These are phyloP conservation scores for Crithidia sp. DNA, from an alignment of 208 protist genomes.

Conservation along the genomic window DNA sequence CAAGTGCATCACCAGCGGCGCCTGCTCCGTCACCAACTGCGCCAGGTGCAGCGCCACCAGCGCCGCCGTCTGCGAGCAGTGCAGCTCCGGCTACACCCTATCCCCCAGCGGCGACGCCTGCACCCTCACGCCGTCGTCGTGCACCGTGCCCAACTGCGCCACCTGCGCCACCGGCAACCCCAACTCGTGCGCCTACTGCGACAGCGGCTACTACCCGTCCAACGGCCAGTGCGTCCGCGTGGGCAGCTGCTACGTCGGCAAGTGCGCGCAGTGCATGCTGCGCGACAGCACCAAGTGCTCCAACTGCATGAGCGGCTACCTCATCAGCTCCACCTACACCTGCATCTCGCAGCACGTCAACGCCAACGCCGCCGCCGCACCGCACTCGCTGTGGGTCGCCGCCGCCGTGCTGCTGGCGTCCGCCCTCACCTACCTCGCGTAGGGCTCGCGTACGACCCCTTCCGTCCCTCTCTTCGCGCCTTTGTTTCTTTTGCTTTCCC, in stretches of 20 bases:
- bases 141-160: conserved; percentile 16
- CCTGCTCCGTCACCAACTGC: conserved; percentile 2
- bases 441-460: neutral
- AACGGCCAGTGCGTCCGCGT: conserved; percentile 17
- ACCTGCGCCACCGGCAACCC: conserved; percentile 6
- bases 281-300: conserved; percentile 23
- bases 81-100: neutral
- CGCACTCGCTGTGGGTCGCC: conserved; percentile 11
- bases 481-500: too few relatives aligned
- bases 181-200: conserved; percentile 8
- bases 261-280: conserved; percentile 24
- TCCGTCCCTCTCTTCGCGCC: too few relatives aligned
- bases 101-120: too few relatives aligned
- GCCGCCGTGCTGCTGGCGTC: conserved; percentile 5
- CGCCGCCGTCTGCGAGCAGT: conserved; percentile 8
- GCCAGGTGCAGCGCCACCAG: conserved; percentile 3
- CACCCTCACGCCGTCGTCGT: neutral
- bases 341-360: conserved; percentile 22
- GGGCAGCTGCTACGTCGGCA: conserved; percentile 14
- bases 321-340: conserved; percentile 18
- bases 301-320: conserved; percentile 17
- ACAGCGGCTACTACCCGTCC: conserved; percentile 2
- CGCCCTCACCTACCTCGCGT: conserved; percentile 4
- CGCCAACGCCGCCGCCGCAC: conserved; percentile 4
- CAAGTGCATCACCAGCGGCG: neutral